These are phyloP conservation scores for Psophocarpus tetragonolobus DNA, from an alignment of 306 rosid genomes.

Conservation along the genomic window DNA sequence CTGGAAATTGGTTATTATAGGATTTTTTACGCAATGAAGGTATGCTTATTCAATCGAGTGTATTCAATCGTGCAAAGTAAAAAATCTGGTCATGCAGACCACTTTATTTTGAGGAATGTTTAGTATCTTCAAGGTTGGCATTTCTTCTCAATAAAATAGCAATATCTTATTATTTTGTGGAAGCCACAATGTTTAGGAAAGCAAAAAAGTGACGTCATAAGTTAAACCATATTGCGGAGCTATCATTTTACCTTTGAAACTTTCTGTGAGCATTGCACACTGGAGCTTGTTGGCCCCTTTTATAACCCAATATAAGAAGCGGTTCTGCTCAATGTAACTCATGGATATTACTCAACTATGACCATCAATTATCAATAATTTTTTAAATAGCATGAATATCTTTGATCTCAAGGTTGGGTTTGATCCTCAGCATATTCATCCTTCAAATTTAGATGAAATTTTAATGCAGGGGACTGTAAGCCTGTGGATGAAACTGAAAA, in stretches of 20 bases:
- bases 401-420: not conserved
- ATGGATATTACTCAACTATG: not conserved
- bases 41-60: not conserved
- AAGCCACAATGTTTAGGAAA: not conserved
- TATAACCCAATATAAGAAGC: not conserved
- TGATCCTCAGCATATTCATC: not conserved
- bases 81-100: not conserved
- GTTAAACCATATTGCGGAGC: not conserved
- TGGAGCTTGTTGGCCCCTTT: not conserved
- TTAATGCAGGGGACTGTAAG: not conserved
- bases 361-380: not conserved
- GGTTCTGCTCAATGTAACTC: not conserved
- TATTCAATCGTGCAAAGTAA: not conserved
- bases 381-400: not conserved
- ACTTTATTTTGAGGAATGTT: not conserved
- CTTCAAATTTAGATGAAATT: not conserved
- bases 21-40: not conserved
- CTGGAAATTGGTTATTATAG: not conserved
- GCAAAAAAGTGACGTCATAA: not conserved
- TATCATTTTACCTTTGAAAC: conserved; percentile 2
- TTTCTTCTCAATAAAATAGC: not conserved
- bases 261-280: not conserved
- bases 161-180: not conserved
- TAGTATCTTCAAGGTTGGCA: not conserved
- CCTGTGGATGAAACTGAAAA: not conserved